Conservation (phyloP, 768 basidiomycete genomes). For the Boletus rufocinnamomeus region DNA sequence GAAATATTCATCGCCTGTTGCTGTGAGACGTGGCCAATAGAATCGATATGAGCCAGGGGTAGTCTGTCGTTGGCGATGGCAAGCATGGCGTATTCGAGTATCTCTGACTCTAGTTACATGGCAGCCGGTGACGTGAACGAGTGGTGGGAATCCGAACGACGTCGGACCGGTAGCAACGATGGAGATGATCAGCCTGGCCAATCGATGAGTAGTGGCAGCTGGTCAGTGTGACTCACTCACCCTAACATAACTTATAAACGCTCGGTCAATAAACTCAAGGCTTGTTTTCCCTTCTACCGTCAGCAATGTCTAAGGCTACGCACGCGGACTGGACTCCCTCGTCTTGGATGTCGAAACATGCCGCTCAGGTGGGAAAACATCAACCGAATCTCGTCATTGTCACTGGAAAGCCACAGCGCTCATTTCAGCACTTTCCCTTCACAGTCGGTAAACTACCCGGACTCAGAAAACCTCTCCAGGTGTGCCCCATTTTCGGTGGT, state of each 20-base stretch:
- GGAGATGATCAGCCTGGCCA: not conserved
- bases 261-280: not conserved
- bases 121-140: not conserved
- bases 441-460: slow-evolving; percentile 73
- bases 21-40: not conserved
- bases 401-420: not conserved
- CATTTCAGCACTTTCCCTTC: slow-evolving; percentile 1
- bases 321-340: slow-evolving; percentile 60
- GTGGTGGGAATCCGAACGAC: not conserved
- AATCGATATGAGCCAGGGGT: not conserved
- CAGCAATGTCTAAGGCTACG: slow-evolving; percentile 14
- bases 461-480: slow-evolving; percentile 60
- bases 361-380: slow-evolving; percentile 63
- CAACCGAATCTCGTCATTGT: not conserved
- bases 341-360: slow-evolving; percentile 77
- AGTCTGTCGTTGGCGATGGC: not conserved
- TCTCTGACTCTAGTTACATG: not conserved
- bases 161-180: not conserved
- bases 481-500: slow-evolving; percentile 29
- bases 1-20: not conserved
- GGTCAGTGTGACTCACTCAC: not conserved
- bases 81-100: not conserved
- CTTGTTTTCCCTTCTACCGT: not conserved
- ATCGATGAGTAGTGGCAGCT: not conserved
- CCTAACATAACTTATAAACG: not conserved